Evolutionary conservation across 257 asterid genomes (phyloP).

Genomic region (Paraleonurus japonicus): DNA sequence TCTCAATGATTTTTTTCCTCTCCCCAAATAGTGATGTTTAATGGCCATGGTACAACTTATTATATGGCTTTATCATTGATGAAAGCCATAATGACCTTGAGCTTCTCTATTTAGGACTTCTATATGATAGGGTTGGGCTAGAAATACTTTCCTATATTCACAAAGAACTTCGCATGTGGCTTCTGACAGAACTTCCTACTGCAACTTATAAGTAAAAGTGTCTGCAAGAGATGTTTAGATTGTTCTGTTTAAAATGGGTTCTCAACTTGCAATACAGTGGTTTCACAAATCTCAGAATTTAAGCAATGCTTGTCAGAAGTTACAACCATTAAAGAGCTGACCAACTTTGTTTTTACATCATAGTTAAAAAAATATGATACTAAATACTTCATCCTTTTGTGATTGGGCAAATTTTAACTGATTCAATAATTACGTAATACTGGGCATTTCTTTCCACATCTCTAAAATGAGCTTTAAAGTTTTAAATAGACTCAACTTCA

Average conservation of each 20-base stretch:
- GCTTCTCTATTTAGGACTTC: neutral
- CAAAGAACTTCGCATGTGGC: neutral
- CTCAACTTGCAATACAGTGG: neutral
- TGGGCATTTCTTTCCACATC: neutral
- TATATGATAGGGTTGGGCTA: neutral
- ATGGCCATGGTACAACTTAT: neutral
- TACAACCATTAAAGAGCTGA: too few relatives aligned
- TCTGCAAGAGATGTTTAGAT: neutral
- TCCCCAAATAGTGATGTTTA: neutral
- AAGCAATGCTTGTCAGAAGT: neutral
- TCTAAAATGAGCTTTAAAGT: neutral
- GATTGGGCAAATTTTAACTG: neutral
- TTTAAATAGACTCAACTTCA: neutral
- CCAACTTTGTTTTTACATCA: neutral
- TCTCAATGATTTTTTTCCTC: neutral
- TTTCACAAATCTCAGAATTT: neutral
- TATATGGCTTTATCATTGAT: conserved; percentile 1
- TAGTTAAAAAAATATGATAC: neutral
- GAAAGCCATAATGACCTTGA: neutral
- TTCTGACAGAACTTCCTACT: neutral
- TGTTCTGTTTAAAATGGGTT: neutral
- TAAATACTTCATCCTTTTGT: neutral
- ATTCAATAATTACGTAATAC: neutral
- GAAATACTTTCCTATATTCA: neutral
- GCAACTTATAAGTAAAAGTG: neutral